Evolutionary conservation across 495 filamentous ascomycete genomes (phyloP).

Genomic region (Podospora appendiculata): DNA sequence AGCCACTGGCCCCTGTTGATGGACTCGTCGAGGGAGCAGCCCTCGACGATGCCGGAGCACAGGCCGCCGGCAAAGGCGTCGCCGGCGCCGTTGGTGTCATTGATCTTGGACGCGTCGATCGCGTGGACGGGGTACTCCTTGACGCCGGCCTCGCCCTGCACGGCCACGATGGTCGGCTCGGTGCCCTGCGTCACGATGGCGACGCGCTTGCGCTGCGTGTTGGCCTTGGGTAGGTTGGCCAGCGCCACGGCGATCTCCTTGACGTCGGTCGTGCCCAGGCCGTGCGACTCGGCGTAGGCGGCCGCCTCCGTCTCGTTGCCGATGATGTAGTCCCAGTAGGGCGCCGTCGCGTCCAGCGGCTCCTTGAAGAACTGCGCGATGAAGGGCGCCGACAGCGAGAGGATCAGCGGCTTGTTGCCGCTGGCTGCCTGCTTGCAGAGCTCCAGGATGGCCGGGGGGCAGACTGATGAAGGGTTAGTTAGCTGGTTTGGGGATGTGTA

Average conservation of each 20-base stretch:
- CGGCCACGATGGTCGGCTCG: conserved; percentile 71
- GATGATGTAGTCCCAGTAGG: conserved; percentile 93
- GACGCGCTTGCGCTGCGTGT: conserved; percentile 65
- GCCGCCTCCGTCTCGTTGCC: conserved; percentile 94
- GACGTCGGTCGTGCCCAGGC: conserved; percentile 63
- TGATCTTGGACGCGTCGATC: conserved; percentile 67
- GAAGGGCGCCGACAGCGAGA: conserved; percentile 90
- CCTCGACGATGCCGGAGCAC: conserved; percentile 77
- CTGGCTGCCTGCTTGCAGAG: conserved; percentile 81
- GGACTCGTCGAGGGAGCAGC: conserved; percentile 63
- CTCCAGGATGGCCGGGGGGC: conserved; percentile 79
- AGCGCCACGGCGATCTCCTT: conserved; percentile 81
- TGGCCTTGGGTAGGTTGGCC: conserved; percentile 84
- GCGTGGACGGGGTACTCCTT: conserved; percentile 73
- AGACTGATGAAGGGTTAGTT: conserved; percentile 53
- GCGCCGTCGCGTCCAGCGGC: conserved; percentile 70
- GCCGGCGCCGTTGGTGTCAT: conserved; percentile 94
- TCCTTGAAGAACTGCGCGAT: conserved; percentile 98
- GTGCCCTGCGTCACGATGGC: conserved; percentile 95
- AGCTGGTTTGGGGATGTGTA: conserved; percentile 1
- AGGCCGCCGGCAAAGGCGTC: conserved; percentile 97
- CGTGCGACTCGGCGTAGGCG: conserved; percentile 75
- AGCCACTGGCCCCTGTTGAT: conserved; percentile 95
- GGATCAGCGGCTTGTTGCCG: conserved; percentile 84
- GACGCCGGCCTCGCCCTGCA: conserved; percentile 59